These are phyloP conservation scores for Tricholoma matsutake DNA, from an alignment of 768 basidiomycete species.

Conservation along the genomic window DNA sequence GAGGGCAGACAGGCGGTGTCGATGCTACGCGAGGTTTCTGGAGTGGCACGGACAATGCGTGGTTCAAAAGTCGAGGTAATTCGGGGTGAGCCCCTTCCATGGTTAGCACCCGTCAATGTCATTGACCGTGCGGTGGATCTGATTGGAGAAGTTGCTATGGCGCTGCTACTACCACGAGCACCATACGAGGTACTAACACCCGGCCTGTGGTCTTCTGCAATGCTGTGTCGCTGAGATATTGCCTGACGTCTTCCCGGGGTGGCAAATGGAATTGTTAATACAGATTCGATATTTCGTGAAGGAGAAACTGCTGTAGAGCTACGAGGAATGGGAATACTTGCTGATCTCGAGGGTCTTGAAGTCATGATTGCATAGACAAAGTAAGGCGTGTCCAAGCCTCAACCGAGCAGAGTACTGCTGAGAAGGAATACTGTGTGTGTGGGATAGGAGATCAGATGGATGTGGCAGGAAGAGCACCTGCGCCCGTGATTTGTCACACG, in stretches of 20 bases:
- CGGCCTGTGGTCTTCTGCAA: slow-evolving; percentile 31
- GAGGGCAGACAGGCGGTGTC: slow-evolving; percentile 44
- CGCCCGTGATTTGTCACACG: slow-evolving; percentile 4
- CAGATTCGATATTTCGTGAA: slow-evolving; percentile 59
- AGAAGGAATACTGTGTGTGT: neutral
- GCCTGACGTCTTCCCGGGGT: slow-evolving; percentile 37
- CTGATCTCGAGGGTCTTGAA: slow-evolving; percentile 53
- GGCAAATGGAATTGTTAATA: slow-evolving; percentile 59
- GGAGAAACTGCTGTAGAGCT: slow-evolving; percentile 42
- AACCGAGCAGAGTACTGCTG: neutral
- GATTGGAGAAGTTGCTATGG: slow-evolving; percentile 31
- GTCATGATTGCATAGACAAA: slow-evolving; percentile 33
- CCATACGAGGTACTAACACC: slow-evolving; percentile 37
- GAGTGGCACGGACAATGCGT: slow-evolving; percentile 60
- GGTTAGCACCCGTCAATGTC: slow-evolving; percentile 31
- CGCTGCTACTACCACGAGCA: slow-evolving; percentile 28
- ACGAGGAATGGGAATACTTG: slow-evolving; percentile 68
- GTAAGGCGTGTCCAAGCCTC: neutral
- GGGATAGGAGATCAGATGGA: slow-evolving; percentile 6
- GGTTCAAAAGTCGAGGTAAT: slow-evolving; percentile 51
- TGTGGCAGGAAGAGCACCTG: slow-evolving; percentile 5
- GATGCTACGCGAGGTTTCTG: slow-evolving; percentile 33
- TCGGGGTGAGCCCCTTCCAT: slow-evolving; percentile 31
- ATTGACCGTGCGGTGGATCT: slow-evolving; percentile 45
- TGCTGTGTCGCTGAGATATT: slow-evolving; percentile 21